These are phyloP conservation scores for Moricandia moricandioides DNA, from an alignment of 345 rosid species.

Conservation along the genomic window DNA sequence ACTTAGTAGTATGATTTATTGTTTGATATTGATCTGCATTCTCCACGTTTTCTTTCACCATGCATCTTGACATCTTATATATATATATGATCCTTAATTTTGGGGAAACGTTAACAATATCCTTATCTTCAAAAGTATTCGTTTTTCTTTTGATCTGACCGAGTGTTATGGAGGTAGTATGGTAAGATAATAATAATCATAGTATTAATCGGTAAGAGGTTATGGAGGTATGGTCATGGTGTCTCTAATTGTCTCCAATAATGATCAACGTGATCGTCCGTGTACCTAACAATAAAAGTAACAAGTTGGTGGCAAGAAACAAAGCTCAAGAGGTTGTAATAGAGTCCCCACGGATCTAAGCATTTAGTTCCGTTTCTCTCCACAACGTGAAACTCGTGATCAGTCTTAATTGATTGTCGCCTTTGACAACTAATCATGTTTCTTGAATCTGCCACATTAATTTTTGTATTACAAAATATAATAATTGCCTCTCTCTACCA, in stretches of 20 bases:
- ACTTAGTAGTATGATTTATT: background rate
- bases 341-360: conserved; percentile 24
- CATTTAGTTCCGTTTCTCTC: background rate
- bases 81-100: background rate
- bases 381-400: conserved; percentile 27
- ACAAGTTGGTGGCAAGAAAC: background rate
- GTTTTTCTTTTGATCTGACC: background rate
- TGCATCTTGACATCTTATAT: background rate
- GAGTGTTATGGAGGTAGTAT: background rate
- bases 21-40: background rate
- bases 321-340: background rate
- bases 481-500: background rate
- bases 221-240: background rate
- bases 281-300: conserved; percentile 1
- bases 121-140: conserved; percentile 20
- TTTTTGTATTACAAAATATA: background rate
- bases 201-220: background rate
- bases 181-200: background rate
- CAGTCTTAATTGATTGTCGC: background rate
- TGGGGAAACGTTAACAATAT: conserved; percentile 31
- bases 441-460: background rate
- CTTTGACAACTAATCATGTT: conserved; percentile 13
- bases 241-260: background rate
- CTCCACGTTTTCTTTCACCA: conserved; percentile 4
- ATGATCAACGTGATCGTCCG: background rate